Evolutionary conservation across 225 moss, liverwort and hornwort genomes (phyloP), one percentile per base, ranked within the genome.

Genomic region (Sphagnum contortum): DNA sequence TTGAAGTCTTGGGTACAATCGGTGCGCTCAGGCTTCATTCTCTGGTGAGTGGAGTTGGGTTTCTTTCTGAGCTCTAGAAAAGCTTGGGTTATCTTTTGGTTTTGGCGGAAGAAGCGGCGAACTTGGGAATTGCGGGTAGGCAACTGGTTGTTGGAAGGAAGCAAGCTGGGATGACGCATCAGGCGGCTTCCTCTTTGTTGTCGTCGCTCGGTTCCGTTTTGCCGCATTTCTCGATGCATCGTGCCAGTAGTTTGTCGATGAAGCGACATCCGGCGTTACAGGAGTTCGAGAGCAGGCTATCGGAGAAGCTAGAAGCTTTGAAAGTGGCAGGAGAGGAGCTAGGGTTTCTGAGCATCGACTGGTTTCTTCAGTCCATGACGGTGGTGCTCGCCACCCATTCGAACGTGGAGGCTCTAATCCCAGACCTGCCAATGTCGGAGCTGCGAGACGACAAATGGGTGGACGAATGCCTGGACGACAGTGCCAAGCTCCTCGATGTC

Each of bases 401-500:
- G 4, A 54, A 51, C 6, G 66, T 67, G 4, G 66, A 67, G 56
- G 55, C 54, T 6, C 75, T 79, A 8, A 79, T 79, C 50, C 75
- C 75, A 10, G 71, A 72, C 45, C 75, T 75, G 29, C 4, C 59
- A 71, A 44, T 72, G 71, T 46, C 79, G 75, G 3, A 68, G 63
- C 13, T 68, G 72, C 49, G 65, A 72, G 72, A 79, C 54, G 69
- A 79, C 61, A 75, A 75, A 61, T 79, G 48, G 66, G n/a, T 67
- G 66, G 66, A 67, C 8, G 66, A 67, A n/a, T 67, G 56, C 66
- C 44, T 67, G 55, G 75, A 79, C 45, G 72, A 79, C 51, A 79
- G 79, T 65, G 79, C 79, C 4, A 79, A 79, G 69, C 79, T 79
- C 12, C 55, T 79, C 12, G 79, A 79, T 51, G 71, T 75, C 54